A percentile compares a stretch with the other conserved stretches of the same genome.
These are phyloP conservation scores for Mrakia frigida DNA, from an alignment of 768 basidiomycete genomes.

Conservation along the genomic window DNA sequence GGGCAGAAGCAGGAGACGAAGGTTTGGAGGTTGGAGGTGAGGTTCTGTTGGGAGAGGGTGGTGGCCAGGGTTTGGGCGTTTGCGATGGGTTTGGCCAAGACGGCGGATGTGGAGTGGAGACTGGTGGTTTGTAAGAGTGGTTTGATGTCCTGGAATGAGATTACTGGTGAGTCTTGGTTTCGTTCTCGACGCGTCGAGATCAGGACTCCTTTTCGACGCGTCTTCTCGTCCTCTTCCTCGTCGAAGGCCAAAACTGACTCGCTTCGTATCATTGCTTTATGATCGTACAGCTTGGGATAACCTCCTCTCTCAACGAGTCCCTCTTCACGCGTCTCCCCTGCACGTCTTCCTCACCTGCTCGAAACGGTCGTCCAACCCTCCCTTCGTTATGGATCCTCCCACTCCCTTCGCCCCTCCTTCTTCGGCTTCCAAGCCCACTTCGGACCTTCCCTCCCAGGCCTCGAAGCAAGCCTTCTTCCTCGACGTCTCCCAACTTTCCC, in stretches of 20 bases:
- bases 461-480: slow-evolving; percentile 12
- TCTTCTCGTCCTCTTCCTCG: slow-evolving; percentile 12
- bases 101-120: slow-evolving; percentile 72
- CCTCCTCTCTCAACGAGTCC: slow-evolving; percentile 50
- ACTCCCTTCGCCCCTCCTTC: neutral
- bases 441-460: neutral
- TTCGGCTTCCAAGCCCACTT: neutral
- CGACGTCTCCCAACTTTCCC: slow-evolving; percentile 40
- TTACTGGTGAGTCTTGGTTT: slow-evolving; percentile 55
- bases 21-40: slow-evolving; percentile 48
- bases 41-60: slow-evolving; percentile 46
- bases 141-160: slow-evolving; percentile 54
- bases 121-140: slow-evolving; percentile 68
- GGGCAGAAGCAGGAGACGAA: slow-evolving; percentile 65
- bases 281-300: slow-evolving; percentile 58
- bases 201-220: neutral
- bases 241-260: neutral
- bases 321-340: slow-evolving; percentile 49
- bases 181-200: too few species aligned
- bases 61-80: slow-evolving; percentile 68
- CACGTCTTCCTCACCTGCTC: slow-evolving; percentile 61
- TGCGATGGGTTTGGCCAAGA: slow-evolving; percentile 56
- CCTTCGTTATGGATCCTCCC: slow-evolving; percentile 46
- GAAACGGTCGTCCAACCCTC: slow-evolving; percentile 59
- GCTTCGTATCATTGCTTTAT: neutral